Evolutionary conservation across 75 land plant species (phyloP).

Genomic region (Pinus albicaulis): DNA sequence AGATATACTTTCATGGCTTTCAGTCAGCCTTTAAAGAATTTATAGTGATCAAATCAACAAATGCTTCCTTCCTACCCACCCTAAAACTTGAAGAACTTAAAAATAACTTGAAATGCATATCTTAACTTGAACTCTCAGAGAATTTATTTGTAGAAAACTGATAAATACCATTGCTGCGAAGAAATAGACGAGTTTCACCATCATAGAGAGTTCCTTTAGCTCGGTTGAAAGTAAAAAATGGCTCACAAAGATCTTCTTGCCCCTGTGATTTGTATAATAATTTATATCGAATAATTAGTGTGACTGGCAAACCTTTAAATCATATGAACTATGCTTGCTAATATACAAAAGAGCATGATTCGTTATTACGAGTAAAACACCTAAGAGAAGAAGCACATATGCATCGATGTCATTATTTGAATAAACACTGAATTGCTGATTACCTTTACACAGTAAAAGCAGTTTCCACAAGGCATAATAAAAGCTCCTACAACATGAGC

Average conservation of each 20-base stretch:
- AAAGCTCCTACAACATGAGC: constrained; percentile 91
- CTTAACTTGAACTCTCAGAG: neutral
- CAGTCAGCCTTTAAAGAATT: neutral
- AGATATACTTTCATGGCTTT: constrained; percentile 1
- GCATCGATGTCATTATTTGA: neutral
- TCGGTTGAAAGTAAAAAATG: constrained; percentile 89
- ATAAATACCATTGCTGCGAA: constrained; percentile 60
- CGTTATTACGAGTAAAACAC: neutral
- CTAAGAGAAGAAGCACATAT: neutral
- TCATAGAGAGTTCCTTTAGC: constrained; percentile 96
- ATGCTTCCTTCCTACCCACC: no score
- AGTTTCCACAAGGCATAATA: constrained; percentile 98
- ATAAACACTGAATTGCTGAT: neutral
- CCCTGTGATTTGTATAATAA: constrained; percentile 43
- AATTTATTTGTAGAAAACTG: neutral
- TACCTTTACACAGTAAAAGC: constrained; percentile 89
- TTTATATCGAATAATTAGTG: neutral
- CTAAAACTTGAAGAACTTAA: neutral
- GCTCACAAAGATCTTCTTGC: constrained; percentile 94
- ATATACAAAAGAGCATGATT: neutral
- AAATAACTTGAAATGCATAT: neutral
- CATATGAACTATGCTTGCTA: neutral
- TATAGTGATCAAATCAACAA: neutral
- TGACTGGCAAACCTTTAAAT: constrained; percentile 1
- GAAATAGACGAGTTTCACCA: constrained; percentile 90